phyloP scores from a whole-genome alignment of 192 early-diverging fungal genomes.

The Coemansia sp. region DNA sequence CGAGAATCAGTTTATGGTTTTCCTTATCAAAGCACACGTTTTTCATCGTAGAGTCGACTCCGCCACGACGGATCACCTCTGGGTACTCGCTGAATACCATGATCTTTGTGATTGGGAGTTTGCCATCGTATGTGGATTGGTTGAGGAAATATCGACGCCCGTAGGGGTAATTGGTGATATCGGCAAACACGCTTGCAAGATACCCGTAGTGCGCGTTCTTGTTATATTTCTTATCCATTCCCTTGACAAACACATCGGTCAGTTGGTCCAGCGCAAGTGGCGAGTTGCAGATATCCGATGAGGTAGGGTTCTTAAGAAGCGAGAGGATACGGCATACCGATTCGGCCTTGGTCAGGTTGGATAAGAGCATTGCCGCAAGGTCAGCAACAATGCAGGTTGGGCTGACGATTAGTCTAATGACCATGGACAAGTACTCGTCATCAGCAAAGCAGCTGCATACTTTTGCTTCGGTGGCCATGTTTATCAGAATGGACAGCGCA shows the following conservation, averaged over 20 bases:
- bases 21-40: constrained; percentile 82
- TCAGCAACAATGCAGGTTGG: constrained; percentile 74
- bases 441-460: constrained; percentile 68
- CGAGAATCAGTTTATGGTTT: constrained; percentile 66
- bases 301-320: constrained; percentile 23
- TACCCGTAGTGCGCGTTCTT: constrained; percentile 78
- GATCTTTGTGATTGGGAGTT: constrained; percentile 80
- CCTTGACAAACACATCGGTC: constrained; percentile 85
- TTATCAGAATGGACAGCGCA: constrained; percentile 79
- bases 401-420: constrained; percentile 69
- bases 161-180: constrained; percentile 68
- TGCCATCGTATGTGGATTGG: constrained; percentile 62
- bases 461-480: constrained; percentile 70
- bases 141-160: constrained; percentile 74
- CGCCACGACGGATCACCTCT: constrained; percentile 85
- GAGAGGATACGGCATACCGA: constrained; percentile 61
- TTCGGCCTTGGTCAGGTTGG: constrained; percentile 83
- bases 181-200: constrained; percentile 91
- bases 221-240: constrained; percentile 78
- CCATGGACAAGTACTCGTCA: constrained; percentile 67
- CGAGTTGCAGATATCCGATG: constrained; percentile 47
- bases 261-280: constrained; percentile 75
- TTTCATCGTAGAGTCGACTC: constrained; percentile 85
- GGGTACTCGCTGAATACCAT: constrained; percentile 83
- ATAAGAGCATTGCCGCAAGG: constrained; percentile 79